Evolutionary conservation across 139 green algal species (phyloP), one percentile per base, ranked within the genome.

Genomic region (Micractinium sp.): DNA sequence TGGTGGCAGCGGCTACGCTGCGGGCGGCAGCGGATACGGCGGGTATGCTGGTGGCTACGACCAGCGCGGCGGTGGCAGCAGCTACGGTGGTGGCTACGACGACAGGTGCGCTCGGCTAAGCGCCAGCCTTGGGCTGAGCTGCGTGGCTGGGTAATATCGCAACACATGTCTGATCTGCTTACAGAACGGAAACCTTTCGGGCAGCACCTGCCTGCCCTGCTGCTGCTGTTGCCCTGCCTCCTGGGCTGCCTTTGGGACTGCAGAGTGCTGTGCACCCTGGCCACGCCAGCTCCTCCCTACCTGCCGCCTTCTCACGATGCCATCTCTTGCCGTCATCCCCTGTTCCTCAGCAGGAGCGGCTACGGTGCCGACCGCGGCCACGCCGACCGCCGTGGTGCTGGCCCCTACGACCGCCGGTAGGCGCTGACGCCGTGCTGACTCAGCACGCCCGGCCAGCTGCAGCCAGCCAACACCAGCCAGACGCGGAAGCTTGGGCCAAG

Each of bases 81-180:
- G 87, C 41, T 91, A 91, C 73, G 80, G 83, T 22, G 81, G 81
- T 23, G 88, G 82, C 13, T 90, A 91, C 63, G 83, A 87, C 12
- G 83, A 87, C 71, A 82, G 85, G 85, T 88, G 53, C n/a, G 85
- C 33, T 4, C 1, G 35, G 12, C 47, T 9, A 56, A 56, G 47
- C n/a, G 47, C 47, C 47, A 78, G n/a, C n/a, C n/a, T n/a, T n/a
- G n/a, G n/a, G n/a, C n/a, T n/a, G n/a, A n/a, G n/a, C n/a, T n/a
- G n/a, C n/a, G n/a, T n/a, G n/a, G n/a, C n/a, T n/a, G n/a, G n/a
- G n/a, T n/a, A n/a, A n/a, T n/a, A n/a, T n/a, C n/a, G n/a, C n/a
- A n/a, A n/a, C n/a, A n/a, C n/a, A n/a, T n/a, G n/a, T n/a, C n/a
- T n/a, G n/a, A n/a, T n/a, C n/a, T n/a, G n/a, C n/a, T n/a, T n/a